Conservation (phyloP, 371 early-diverging fungal genomes). For the Circinella minor region DNA sequence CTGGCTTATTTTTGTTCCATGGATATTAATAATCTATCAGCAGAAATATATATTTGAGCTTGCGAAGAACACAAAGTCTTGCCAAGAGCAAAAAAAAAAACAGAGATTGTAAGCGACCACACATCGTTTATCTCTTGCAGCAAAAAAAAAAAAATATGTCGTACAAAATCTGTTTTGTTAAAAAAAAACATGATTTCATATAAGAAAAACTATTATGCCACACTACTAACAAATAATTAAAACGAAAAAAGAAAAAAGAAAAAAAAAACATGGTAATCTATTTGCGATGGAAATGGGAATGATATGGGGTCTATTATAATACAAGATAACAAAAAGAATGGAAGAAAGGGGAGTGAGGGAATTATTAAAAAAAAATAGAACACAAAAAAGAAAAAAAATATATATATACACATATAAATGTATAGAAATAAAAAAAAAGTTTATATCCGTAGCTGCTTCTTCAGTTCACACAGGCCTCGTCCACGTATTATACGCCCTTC, state of each 20-base stretch:
- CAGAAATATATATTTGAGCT: too few species aligned
- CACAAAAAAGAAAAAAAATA: neutral
- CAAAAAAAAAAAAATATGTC: neutral
- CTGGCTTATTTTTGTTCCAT: too few species aligned
- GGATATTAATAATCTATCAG: too few species aligned
- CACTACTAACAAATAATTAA: neutral
- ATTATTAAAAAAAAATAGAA: neutral
- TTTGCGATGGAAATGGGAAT: conserved; percentile 7
- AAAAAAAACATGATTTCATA: neutral
- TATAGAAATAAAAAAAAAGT: neutral
- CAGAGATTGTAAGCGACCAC: neutral
- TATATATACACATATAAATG: neutral
- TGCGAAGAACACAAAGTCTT: too few species aligned
- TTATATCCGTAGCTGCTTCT: conserved; percentile 2
- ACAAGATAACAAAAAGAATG: neutral
- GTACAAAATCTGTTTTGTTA: neutral
- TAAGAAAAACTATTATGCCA: neutral
- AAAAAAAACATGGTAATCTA: neutral
- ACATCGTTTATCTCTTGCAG: neutral
- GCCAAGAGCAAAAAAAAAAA: too few species aligned
- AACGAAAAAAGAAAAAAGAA: neutral
- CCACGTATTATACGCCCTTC: conserved; percentile 6
- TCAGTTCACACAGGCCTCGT: neutral
- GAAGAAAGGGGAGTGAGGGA: neutral
- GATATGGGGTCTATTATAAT: conserved; percentile 7